Evolutionary conservation across 1,284 basidiomycete species (phyloP).

Genomic region (Sporisorium graminicola): DNA sequence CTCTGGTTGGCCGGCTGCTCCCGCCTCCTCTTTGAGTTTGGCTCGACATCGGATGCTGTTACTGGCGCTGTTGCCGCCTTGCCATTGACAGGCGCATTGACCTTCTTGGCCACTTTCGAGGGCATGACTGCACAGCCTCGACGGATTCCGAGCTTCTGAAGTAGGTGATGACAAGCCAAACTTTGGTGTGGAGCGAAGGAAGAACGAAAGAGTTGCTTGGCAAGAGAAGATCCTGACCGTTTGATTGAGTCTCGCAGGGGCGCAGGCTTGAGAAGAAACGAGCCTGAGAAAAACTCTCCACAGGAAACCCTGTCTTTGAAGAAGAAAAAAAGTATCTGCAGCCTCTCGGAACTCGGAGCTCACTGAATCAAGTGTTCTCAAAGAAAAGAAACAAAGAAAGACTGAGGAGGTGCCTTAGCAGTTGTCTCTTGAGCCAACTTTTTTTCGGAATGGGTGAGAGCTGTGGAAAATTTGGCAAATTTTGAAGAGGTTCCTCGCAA

Average conservation of each 20-base stretch:
- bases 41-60: constrained; percentile 20
- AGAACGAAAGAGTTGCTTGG: background rate
- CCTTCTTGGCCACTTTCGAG: constrained; percentile 31
- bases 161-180: background rate
- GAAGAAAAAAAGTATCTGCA: constrained; percentile 6
- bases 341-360: constrained; percentile 21
- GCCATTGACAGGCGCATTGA: constrained; percentile 19
- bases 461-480: constrained; percentile 40
- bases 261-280: constrained; percentile 14
- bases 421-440: constrained; percentile 6
- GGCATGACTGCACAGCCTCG: constrained; percentile 24
- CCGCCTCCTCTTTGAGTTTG: constrained; percentile 29
- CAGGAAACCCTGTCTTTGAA: constrained; percentile 23
- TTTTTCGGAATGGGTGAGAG: constrained; percentile 5
- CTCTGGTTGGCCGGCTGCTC: constrained; percentile 6
- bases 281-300: constrained; percentile 21
- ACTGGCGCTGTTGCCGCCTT: constrained; percentile 20
- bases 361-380: background rate
- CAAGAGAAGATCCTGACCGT: background rate
- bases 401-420: background rate
- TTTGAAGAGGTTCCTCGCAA: constrained; percentile 24
- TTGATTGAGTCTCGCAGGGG: background rate
- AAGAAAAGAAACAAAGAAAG: background rate
- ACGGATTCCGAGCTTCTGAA: background rate
- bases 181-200: background rate